Evolutionary conservation across 441 rosid genomes (phyloP).

Genomic region (Populus hybrid): DNA sequence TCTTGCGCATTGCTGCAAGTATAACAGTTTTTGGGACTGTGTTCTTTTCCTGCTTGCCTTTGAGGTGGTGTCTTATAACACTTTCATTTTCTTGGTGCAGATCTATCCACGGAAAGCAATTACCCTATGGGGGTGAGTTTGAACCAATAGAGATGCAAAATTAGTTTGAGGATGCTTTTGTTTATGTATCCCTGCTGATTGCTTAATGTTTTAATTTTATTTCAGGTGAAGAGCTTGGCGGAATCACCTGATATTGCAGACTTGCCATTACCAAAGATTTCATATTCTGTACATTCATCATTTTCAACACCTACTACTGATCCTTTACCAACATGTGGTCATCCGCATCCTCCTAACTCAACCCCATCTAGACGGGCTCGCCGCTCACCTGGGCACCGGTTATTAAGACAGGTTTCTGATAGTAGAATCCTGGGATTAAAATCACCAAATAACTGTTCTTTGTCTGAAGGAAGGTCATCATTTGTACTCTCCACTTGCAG

Average conservation of each 20-base stretch:
- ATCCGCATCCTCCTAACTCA: conserved; percentile 64
- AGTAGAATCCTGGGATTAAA: conserved; percentile 76
- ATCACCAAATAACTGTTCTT: conserved; percentile 66
- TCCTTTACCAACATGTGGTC: conserved; percentile 36
- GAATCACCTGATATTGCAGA: conserved; percentile 49
- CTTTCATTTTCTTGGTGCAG: conserved; percentile 20
- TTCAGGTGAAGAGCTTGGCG: conserved; percentile 55
- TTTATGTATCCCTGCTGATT: background rate
- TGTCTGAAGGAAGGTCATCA: conserved; percentile 84
- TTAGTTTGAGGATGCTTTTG: background rate
- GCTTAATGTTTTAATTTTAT: conserved; percentile 19
- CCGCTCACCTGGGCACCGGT: conserved; percentile 68
- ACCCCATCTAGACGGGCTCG: conserved; percentile 71
- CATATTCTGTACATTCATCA: conserved; percentile 51
- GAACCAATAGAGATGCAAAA: conserved; percentile 14
- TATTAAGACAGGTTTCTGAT: conserved; percentile 89
- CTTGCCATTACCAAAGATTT: conserved; percentile 49
- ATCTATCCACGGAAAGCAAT: conserved; percentile 50
- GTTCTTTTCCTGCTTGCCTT: background rate
- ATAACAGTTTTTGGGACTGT: background rate
- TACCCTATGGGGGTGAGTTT: conserved; percentile 53
- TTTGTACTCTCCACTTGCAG: conserved; percentile 75
- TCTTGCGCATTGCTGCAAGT: background rate
- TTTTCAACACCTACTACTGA: conserved; percentile 52
- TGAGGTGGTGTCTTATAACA: background rate